phyloP scores from a whole-genome alignment of 306 rosid species.

The Quercus rubra region DNA sequence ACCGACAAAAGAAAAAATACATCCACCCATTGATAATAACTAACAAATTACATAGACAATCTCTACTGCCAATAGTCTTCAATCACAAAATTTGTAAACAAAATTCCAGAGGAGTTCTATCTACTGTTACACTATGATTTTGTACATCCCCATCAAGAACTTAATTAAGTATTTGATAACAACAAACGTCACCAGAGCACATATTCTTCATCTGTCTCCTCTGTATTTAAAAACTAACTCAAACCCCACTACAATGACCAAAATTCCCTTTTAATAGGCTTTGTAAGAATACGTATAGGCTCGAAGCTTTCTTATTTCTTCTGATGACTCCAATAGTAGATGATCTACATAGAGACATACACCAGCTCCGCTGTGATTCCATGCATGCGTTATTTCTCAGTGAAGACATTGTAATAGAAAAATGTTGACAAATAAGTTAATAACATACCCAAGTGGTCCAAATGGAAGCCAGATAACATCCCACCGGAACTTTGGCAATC shows the following conservation, averaged over 20 bases:
- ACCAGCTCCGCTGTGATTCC: constrained; percentile 66
- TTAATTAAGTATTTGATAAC: background rate
- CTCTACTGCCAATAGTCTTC: too few species aligned
- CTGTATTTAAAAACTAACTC: background rate
- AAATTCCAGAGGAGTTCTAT: too few species aligned
- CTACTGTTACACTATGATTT: too few species aligned
- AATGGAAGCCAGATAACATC: constrained; percentile 86
- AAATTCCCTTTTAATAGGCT: constrained; percentile 44
- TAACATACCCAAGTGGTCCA: constrained; percentile 72
- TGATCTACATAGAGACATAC: constrained; percentile 78
- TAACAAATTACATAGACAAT: too few species aligned
- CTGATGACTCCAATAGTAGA: constrained; percentile 64
- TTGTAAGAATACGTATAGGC: constrained; percentile 78
- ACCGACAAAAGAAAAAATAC: too few species aligned
- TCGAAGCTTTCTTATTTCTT: constrained; percentile 78
- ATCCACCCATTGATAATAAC: too few species aligned
- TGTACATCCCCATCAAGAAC: background rate
- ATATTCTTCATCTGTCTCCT: background rate
- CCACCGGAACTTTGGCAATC: constrained; percentile 86
- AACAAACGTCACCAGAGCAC: background rate
- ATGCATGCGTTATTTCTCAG: constrained; percentile 2
- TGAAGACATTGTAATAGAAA: constrained; percentile 9
- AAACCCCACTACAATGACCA: background rate
- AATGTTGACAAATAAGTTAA: constrained; percentile 8
- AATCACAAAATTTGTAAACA: too few species aligned